These are phyloP conservation scores for Ajuga chamaepitys DNA, from an alignment of 257 asterid species.

Conservation along the genomic window DNA sequence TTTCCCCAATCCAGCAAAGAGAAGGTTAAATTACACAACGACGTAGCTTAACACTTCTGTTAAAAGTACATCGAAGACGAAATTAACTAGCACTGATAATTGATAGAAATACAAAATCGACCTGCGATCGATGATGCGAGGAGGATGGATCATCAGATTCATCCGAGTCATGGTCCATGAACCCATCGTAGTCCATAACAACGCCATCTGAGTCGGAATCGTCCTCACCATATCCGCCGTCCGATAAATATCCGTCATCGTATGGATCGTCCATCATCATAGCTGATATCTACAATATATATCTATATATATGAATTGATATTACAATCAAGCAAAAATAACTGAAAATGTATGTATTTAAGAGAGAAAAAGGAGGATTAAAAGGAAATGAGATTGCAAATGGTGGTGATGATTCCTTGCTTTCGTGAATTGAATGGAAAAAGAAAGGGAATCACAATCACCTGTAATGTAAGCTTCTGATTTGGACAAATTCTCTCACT, in stretches of 20 bases:
- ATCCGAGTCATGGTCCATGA: constrained; percentile 69
- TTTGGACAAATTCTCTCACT: neutral
- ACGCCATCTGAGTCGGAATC: constrained; percentile 57
- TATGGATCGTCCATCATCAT: constrained; percentile 46
- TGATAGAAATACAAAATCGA: constrained; percentile 14
- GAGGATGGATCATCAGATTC: constrained; percentile 58
- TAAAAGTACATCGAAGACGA: neutral
- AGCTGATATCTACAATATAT: constrained; percentile 20
- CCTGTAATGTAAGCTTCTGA: neutral
- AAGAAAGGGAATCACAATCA: neutral
- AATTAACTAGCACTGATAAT: neutral
- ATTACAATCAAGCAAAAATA: neutral
- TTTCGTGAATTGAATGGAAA: constrained; percentile 17
- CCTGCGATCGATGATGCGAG: constrained; percentile 60
- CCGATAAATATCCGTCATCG: constrained; percentile 56
- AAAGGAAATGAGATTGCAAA: constrained; percentile 16
- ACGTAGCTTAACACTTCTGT: constrained; percentile 7
- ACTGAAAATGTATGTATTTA: constrained; percentile 4
- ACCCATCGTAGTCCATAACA: constrained; percentile 58
- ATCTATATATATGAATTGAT: neutral
- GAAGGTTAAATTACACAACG: constrained; percentile 5
- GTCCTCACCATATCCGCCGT: constrained; percentile 37
- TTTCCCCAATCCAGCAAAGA: constrained; percentile 9
- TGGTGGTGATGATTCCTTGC: constrained; percentile 27
- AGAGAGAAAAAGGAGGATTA: neutral